These are phyloP conservation scores for Ustilago curta DNA, from an alignment of 1,284 basidiomycete species.

Conservation along the genomic window DNA sequence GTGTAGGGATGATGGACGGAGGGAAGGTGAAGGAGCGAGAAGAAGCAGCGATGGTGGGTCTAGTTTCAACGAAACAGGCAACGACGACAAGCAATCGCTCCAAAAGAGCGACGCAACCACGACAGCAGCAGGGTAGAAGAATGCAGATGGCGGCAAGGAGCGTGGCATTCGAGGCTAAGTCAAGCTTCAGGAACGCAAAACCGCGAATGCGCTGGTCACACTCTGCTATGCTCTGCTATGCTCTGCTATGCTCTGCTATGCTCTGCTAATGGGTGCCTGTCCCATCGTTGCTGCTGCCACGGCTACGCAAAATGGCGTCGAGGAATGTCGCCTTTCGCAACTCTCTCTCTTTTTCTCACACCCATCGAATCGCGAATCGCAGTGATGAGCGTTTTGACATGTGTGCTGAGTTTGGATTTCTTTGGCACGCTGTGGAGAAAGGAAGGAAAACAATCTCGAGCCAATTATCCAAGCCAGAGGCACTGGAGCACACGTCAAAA, in stretches of 20 bases:
- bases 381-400: conserved; percentile 5
- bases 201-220: conserved; percentile 2
- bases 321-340: conserved; percentile 14
- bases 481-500: too few species aligned
- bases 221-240: not conserved
- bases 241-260: too few species aligned
- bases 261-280: too few species aligned
- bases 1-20: not conserved
- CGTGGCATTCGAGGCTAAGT: conserved; percentile 9
- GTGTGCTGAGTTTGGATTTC: not conserved
- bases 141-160: conserved; percentile 18
- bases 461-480: too few species aligned
- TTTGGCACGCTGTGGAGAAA: too few species aligned
- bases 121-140: conserved; percentile 1
- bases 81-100: not conserved
- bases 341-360: not conserved
- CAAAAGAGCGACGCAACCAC: not conserved
- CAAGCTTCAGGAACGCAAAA: conserved; percentile 28
- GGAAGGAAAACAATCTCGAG: too few species aligned
- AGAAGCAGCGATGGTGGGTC: not conserved
- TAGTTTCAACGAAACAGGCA: not conserved
- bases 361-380: not conserved
- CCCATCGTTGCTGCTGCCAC: not conserved
- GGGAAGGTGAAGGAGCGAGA: not conserved
- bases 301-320: conserved; percentile 11